Percentiles rank a stretch among this genome's conserved stretches.
Conservation (phyloP, 305 asterid genomes). For the Ajuga reptans region DNA sequence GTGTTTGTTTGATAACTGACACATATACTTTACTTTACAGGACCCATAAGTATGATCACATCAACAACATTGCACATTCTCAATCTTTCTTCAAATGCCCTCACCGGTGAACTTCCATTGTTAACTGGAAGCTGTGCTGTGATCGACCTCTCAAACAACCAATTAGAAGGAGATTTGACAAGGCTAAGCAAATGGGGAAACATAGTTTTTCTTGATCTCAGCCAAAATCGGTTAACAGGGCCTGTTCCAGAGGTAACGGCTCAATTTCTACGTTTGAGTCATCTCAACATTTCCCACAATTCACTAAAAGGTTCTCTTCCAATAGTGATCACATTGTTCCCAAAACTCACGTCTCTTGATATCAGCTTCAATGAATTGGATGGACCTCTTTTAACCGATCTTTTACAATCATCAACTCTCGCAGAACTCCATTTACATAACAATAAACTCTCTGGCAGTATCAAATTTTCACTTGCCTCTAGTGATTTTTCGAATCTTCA, state of each 20-base stretch:
- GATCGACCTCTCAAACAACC: constrained; percentile 69
- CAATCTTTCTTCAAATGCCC: constrained; percentile 63
- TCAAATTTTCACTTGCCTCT: constrained; percentile 37
- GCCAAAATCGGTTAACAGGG: constrained; percentile 60
- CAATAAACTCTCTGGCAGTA: constrained; percentile 49
- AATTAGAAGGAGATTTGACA: constrained; percentile 56
- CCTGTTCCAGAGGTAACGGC: constrained; percentile 57
- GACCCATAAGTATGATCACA: constrained; percentile 52
- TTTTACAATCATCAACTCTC: constrained; percentile 48
- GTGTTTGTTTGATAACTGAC: not conserved
- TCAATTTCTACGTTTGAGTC: constrained; percentile 59
- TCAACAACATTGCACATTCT: constrained; percentile 56
- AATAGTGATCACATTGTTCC: constrained; percentile 45
- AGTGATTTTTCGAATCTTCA: constrained; percentile 37
- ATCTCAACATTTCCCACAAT: constrained; percentile 53
- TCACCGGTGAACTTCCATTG: constrained; percentile 67
- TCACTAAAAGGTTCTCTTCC: constrained; percentile 59
- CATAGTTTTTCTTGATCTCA: constrained; percentile 62
- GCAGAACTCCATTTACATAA: constrained; percentile 53
- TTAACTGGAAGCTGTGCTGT: constrained; percentile 55
- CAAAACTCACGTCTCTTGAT: constrained; percentile 60
- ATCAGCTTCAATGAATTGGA: constrained; percentile 63
- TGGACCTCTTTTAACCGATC: constrained; percentile 53
- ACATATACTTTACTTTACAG: constrained; percentile 28
- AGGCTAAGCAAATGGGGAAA: constrained; percentile 74